phyloP scores from a whole-genome alignment of 1,139 yeast species.

The Chernovozyma sophiae-reginae region DNA sequence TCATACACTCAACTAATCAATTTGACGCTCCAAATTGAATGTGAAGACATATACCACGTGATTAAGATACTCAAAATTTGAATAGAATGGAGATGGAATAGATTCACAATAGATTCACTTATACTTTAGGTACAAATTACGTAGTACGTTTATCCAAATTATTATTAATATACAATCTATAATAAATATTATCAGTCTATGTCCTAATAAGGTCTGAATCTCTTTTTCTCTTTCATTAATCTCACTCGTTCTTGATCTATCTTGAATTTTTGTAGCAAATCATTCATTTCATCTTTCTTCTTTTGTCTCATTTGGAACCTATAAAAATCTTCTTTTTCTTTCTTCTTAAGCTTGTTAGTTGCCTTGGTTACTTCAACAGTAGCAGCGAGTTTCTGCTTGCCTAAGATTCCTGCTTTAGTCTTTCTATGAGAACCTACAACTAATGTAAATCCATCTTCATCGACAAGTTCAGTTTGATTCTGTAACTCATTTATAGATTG shows the following conservation, averaged over 20 bases:
- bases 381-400: conserved; percentile 46
- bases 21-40: too few species aligned
- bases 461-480: conserved; percentile 58
- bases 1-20: too few species aligned
- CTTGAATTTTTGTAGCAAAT: conserved; percentile 74
- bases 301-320: conserved; percentile 92
- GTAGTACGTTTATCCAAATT: too few species aligned
- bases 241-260: conserved; percentile 85
- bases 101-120: too few species aligned
- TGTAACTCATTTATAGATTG: conserved; percentile 58
- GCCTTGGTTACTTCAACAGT: conserved; percentile 44
- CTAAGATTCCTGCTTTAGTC: conserved; percentile 65
- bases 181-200: too few species aligned
- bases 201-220: conserved; percentile 81
- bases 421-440: conserved; percentile 86
- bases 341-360: conserved; percentile 57
- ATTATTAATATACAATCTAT: too few species aligned
- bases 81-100: too few species aligned
- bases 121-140: too few species aligned
- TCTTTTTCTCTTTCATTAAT: conserved; percentile 72
- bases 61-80: too few species aligned
- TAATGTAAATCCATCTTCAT: conserved; percentile 89
- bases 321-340: conserved; percentile 89
- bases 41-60: too few species aligned
- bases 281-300: conserved; percentile 90